Conservation (phyloP, 305 asterid species). For the Euphrasia arctica region DNA sequence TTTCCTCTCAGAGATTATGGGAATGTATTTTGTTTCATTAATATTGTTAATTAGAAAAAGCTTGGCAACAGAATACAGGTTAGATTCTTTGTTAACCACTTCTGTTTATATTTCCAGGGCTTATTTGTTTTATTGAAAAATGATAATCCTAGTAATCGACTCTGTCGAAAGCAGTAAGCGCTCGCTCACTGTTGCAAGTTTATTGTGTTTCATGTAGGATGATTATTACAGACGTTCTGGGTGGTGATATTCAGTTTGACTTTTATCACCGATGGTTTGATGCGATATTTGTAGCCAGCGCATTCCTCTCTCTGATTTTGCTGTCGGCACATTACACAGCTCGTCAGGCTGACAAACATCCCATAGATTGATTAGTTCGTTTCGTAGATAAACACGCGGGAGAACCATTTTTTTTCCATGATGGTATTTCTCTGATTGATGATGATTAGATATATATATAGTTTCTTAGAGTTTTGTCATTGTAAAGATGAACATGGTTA, state of each 20-base stretch:
- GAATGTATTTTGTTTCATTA: slow-evolving; percentile 95
- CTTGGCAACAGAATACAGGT: slow-evolving; percentile 96
- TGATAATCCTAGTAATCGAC: background rate
- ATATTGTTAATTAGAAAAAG: slow-evolving; percentile 91
- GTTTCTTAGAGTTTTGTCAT: slow-evolving; percentile 3
- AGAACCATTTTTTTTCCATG: background rate
- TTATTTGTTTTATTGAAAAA: background rate
- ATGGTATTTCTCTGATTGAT: no score
- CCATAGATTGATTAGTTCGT: slow-evolving; percentile 73
- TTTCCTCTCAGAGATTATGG: slow-evolving; percentile 98
- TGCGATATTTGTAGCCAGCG: slow-evolving; percentile 94
- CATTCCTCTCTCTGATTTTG: slow-evolving; percentile 85
- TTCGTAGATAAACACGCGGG: background rate
- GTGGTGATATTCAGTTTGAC: slow-evolving; percentile 91
- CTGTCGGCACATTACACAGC: slow-evolving; percentile 93
- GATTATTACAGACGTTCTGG: slow-evolving; percentile 88
- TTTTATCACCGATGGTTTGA: slow-evolving; percentile 97
- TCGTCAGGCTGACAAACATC: slow-evolving; percentile 94
- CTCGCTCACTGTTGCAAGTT: background rate
- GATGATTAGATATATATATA: background rate
- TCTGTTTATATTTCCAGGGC: slow-evolving; percentile 1
- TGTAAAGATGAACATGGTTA: slow-evolving; percentile 6
- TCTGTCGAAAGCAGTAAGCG: background rate
- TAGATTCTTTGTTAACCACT: slow-evolving; percentile 11
- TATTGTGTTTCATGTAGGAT: slow-evolving; percentile 43